A percentile compares a stretch with the other conserved stretches of the same genome.
These are phyloP conservation scores for Eryngium alpinum DNA, from an alignment of 140 eudicot genomes.

Conservation along the genomic window DNA sequence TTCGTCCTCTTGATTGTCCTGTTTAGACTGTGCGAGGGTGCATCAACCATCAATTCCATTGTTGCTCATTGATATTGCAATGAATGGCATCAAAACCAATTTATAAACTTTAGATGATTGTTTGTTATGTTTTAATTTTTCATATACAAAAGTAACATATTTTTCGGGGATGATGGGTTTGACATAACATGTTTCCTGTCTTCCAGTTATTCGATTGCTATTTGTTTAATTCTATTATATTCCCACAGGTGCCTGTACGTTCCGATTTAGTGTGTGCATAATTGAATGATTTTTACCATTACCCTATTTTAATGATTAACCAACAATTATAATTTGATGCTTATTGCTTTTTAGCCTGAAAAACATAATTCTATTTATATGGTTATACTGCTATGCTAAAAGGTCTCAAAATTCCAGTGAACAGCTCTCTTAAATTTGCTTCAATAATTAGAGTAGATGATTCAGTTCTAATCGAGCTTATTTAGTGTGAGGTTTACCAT, in stretches of 20 bases:
- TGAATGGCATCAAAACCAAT: no score
- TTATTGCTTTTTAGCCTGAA: conserved; percentile 52
- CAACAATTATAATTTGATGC: not conserved
- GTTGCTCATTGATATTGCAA: no score
- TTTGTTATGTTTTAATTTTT: no score
- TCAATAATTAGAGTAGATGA: conserved; percentile 86
- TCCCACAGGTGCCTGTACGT: not conserved
- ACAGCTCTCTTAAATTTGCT: conserved; percentile 92
- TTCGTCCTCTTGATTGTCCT: no score
- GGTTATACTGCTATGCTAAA: conserved; percentile 80
- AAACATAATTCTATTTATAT: conserved; percentile 90
- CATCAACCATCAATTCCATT: no score
- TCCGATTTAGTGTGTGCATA: not conserved
- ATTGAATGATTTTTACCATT: not conserved
- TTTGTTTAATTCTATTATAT: not conserved
- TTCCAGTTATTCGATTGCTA: not conserved
- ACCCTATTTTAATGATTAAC: not conserved
- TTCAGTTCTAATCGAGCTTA: conserved; percentile 56
- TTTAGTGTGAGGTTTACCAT: conserved; percentile 87
- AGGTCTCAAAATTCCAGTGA: conserved; percentile 88
- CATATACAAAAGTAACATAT: no score
- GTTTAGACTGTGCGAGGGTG: no score
- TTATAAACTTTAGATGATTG: no score
- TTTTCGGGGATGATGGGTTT: no score
- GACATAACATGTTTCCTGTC: not conserved